Conservation (phyloP, 768 basidiomycete species). For the Trametes coccinea region DNA sequence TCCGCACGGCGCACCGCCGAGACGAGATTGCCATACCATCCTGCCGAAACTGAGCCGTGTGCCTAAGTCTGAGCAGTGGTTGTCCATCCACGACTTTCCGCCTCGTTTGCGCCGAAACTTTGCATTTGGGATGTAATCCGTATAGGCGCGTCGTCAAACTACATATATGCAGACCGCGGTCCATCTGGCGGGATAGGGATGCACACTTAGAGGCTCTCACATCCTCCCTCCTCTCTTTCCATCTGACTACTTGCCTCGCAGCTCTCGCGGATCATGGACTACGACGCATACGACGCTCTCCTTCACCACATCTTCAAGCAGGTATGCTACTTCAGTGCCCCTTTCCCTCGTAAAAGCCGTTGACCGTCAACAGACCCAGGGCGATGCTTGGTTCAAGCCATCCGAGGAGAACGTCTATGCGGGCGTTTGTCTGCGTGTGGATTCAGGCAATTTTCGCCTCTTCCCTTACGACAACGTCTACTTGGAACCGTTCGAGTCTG, state of each 20-base stretch:
- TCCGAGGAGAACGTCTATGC: conserved; percentile 79
- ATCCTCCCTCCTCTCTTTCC: background rate
- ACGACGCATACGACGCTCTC: conserved; percentile 72
- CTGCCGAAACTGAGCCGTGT: background rate
- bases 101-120: background rate
- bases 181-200: background rate
- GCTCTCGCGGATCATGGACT: conserved; percentile 51
- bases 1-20: conserved; percentile 8
- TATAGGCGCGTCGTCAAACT: too few relatives aligned
- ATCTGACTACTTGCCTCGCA: too few relatives aligned
- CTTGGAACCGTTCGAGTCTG: conserved; percentile 80
- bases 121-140: background rate
- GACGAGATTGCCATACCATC: background rate
- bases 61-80: background rate
- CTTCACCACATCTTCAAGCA: conserved; percentile 79
- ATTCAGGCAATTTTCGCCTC: conserved; percentile 68
- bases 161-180: too few relatives aligned
- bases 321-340: conserved; percentile 39
- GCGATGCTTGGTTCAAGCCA: conserved; percentile 85
- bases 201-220: background rate
- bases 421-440: conserved; percentile 76
- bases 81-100: background rate
- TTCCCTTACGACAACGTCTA: conserved; percentile 84
- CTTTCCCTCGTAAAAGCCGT: too few relatives aligned
- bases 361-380: conserved; percentile 57